Evolutionary conservation across 495 filamentous ascomycete genomes (phyloP), one percentile per base, ranked within the genome.

Genomic region (Hypoxylon subgilvum): DNA sequence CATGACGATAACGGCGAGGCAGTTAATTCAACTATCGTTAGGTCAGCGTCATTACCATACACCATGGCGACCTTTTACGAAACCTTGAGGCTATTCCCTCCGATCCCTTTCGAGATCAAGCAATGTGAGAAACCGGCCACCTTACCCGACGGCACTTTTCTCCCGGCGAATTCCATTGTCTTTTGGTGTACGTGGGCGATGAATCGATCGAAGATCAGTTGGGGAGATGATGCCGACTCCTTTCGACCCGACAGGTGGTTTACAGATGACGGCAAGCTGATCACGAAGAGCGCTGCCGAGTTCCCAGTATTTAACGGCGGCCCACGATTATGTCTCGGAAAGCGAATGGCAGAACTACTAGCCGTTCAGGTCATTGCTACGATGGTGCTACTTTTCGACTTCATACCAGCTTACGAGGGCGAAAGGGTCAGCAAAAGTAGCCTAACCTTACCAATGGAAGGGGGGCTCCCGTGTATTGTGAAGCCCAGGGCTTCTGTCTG

Each of bases 271-370:
- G 72, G 70, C 6, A 72, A 66, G 25, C 39, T 82, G 6, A 64
- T 76, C 5, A 66, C 66, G 0, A 80, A 75, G 53, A 75, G 71
- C 25, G 67, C 82, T 4, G 76, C 72, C 34, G 82, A 84, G 64
- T 86, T 80, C 53, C 82, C 83, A 1, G 83, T 86, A 7, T 86
- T 86, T 58, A 84, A 86, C 38, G 83, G 81, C 10, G 83, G 83
- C 0, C 73, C 79, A 4, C 72, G 83, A 48, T 74, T 76, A 1
- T 86, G 83, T 57, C 66, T 85, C 28, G 83, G 83, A 9, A 82
- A 80, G 69, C 81, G 74, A 58, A 84, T 85, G 82, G 83, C 83
- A 2, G 83, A 86, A 61, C 48, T 75, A 18, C 71, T 85, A 31
- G 82, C 78, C 1, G 72, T 77, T 3, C 75, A 82, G 61, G 79